Conservation (phyloP, 2,329 filamentous ascomycete genomes). For the Nectriaceae sp. region DNA sequence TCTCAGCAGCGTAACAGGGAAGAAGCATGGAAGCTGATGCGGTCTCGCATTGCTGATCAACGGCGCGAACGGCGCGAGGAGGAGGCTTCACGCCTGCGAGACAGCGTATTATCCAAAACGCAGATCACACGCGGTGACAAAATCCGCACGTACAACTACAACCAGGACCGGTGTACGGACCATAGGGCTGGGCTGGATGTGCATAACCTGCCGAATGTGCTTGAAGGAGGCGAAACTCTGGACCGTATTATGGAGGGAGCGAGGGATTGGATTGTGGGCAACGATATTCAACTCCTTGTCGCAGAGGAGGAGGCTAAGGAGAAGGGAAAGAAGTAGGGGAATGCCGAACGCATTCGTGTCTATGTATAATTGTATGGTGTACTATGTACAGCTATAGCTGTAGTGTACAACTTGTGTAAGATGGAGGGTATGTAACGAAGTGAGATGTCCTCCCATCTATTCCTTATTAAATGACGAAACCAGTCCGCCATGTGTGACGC, state of each 20-base stretch:
- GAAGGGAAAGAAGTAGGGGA: conserved; percentile 6
- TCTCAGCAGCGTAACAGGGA: conserved; percentile 90
- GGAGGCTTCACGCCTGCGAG: conserved; percentile 70
- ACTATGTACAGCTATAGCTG: background rate
- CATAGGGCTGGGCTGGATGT: conserved; percentile 80
- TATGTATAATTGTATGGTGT: background rate
- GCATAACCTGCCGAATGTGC: conserved; percentile 78
- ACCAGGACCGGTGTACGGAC: conserved; percentile 79
- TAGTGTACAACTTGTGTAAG: conserved; percentile 1
- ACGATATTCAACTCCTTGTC: conserved; percentile 72
- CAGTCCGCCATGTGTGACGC: too few relatives aligned
- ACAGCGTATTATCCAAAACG: conserved; percentile 76
- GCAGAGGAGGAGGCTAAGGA: conserved; percentile 57
- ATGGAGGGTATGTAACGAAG: background rate
- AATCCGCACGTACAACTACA: conserved; percentile 86
- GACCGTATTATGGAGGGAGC: conserved; percentile 79
- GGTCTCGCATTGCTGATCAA: conserved; percentile 78
- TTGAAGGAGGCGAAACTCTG: conserved; percentile 71
- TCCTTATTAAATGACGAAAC: too few relatives aligned
- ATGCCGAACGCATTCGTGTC: background rate
- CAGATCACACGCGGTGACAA: conserved; percentile 92
- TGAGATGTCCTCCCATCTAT: conserved; percentile 5
- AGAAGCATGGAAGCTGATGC: conserved; percentile 81
- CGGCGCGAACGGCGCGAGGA: conserved; percentile 83
- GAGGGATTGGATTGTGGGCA: conserved; percentile 71